Base-by-base conservation (phyloP, 139 green algal genomes). In the Eudorina sp. region DNA sequence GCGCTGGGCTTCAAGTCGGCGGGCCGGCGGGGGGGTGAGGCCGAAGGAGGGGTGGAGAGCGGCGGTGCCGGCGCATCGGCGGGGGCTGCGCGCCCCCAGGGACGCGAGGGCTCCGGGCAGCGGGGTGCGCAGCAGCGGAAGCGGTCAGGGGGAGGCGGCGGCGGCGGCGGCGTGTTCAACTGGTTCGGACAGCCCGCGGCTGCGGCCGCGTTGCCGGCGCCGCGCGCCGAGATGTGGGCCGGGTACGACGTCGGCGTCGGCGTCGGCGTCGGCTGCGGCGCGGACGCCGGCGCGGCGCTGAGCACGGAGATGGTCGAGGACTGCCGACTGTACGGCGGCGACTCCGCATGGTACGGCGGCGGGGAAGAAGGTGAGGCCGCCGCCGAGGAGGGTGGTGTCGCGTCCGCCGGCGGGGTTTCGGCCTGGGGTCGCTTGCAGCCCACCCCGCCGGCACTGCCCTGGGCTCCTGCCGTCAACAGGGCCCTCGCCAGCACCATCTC, bases 171-270 rank as follows among this genome's bases (percentile, higher is more conserved):
- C 45, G 34, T 23, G 45, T 62, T 36, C n/a, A 62, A 25, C 73
- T 81, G 73, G 73, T 81, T 81, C 73, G 45, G 73, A 21, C 40
- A 48, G 43, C 25, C 45, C 23, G 73, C 45, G 25, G 73, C 45
- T 16, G 45, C 73, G 13, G 45, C 43, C 29, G 73, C 23, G 45
- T 18, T 45, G 73, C 27, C 45, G 1, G 23, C 45, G 8, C 27
- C 43, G 29, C n/a, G 14, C 46, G 73, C 43, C 21, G 45, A 25
- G 3, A 27, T 4, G 46, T 36, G 29, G 3, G 62, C 27, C 19
- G 62, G 6, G 62, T 36, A 51, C 18, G 68, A 29, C 36, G 36
- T 2, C 11, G 43, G 45, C 27, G n/a, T 4, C 11, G 34, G 11
- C 68, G 68, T 7, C 40, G 29, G 68, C 68, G 14, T 31, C 13